Conservation (phyloP, 2,329 filamentous ascomycete species). For the Claviceps digitariae region DNA sequence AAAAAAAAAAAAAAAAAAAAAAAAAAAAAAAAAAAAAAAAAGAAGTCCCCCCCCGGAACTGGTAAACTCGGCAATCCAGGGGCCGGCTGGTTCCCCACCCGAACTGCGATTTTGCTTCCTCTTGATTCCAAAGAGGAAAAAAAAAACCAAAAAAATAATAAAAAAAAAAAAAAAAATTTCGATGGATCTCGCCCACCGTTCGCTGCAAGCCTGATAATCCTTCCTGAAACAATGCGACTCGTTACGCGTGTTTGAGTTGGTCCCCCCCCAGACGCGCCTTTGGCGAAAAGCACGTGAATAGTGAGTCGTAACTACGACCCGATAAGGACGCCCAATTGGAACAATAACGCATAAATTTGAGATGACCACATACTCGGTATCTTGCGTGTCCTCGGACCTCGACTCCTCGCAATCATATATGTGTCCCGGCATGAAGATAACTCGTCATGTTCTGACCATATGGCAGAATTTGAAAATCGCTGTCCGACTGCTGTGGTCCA, state of each 20-base stretch:
- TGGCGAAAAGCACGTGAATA: neutral
- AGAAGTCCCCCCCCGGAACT: neutral
- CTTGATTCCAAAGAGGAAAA: neutral
- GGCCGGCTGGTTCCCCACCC: neutral
- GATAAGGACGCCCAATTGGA: neutral
- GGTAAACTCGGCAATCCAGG: neutral
- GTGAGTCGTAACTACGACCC: neutral
- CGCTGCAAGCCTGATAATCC: neutral
- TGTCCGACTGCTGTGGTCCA: neutral
- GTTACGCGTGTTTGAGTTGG: neutral
- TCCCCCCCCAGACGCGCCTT: too few relatives aligned
- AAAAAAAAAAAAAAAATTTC: neutral
- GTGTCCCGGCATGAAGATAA: neutral
- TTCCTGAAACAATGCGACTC: constrained; percentile 2
- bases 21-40: neutral
- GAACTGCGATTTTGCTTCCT: neutral
- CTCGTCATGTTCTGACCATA: neutral
- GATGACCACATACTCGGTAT: neutral
- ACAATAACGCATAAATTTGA: neutral
- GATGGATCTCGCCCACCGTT: neutral
- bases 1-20: neutral
- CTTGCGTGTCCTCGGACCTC: constrained; percentile 2
- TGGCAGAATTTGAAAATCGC: neutral
- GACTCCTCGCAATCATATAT: constrained; percentile 2
- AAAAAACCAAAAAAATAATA: neutral